Evolutionary conservation across 2,329 filamentous ascomycete species (phyloP).

Genomic region (Sclerotinia nivalis): DNA sequence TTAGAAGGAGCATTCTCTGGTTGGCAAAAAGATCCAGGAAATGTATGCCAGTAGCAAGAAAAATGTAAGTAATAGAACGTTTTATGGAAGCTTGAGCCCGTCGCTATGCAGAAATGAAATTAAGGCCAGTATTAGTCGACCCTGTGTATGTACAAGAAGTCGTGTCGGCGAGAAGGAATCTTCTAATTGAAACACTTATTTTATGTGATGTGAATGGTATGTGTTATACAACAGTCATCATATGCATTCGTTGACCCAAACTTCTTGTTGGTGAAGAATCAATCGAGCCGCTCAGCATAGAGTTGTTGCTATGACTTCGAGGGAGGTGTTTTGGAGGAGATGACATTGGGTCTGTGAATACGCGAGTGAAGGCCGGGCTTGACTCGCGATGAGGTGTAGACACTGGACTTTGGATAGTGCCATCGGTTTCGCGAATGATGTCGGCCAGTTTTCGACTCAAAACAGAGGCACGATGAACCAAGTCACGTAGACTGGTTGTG

Average conservation of each 20-base stretch:
- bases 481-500: slow-evolving; percentile 66
- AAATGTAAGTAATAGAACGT: slow-evolving; percentile 17
- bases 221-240: slow-evolving; percentile 60
- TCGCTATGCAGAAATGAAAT: slow-evolving; percentile 26
- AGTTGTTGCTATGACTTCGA: slow-evolving; percentile 56
- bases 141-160: slow-evolving; percentile 24
- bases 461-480: slow-evolving; percentile 63
- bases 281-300: slow-evolving; percentile 53
- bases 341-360: slow-evolving; percentile 63
- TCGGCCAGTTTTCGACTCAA: slow-evolving; percentile 61
- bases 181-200: neutral
- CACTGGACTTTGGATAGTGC: slow-evolving; percentile 57
- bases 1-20: slow-evolving; percentile 18
- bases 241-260: slow-evolving; percentile 57
- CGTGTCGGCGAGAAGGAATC: slow-evolving; percentile 4
- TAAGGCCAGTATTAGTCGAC: slow-evolving; percentile 9
- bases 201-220: slow-evolving; percentile 9
- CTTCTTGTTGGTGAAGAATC: slow-evolving; percentile 54
- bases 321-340: slow-evolving; percentile 53
- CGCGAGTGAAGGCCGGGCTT: slow-evolving; percentile 66
- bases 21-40: slow-evolving; percentile 4
- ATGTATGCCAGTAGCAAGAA: slow-evolving; percentile 16
- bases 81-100: slow-evolving; percentile 19
- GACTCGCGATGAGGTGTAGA: slow-evolving; percentile 54
- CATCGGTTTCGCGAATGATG: slow-evolving; percentile 58